Evolutionary conservation across 805 yeast genomes (phyloP).

Genomic region (Brettanomyces naardenensis): DNA sequence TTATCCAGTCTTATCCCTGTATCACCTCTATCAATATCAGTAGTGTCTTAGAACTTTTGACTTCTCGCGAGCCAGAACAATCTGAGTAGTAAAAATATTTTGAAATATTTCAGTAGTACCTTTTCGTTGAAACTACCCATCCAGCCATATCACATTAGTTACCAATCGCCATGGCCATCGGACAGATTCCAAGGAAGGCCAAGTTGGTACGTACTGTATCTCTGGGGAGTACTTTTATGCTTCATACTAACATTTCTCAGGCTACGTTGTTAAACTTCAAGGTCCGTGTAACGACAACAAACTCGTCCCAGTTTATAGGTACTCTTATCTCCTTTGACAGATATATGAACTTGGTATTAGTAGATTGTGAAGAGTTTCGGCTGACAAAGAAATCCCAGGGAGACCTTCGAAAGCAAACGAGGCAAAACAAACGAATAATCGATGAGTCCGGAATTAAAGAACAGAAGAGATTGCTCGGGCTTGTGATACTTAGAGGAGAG

Average conservation of each 20-base stretch:
- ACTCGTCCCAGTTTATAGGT: constrained; percentile 73
- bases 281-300: constrained; percentile 67
- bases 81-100: no score
- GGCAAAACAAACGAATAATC: constrained; percentile 7
- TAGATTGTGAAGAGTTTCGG: constrained; percentile 80
- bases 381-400: constrained; percentile 51
- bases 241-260: constrained; percentile 8
- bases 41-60: no score
- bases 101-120: no score
- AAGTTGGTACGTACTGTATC: constrained; percentile 29
- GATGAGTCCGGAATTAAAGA: constrained; percentile 38
- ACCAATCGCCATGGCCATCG: constrained; percentile 21
- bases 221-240: background rate
- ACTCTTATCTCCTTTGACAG: constrained; percentile 82
- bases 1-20: no score
- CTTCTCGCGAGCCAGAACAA: no score
- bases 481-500: constrained; percentile 82
- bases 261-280: constrained; percentile 69
- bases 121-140: no score
- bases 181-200: constrained; percentile 34
- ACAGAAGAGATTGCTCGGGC: constrained; percentile 72
- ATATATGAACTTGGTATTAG: constrained; percentile 77
- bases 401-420: constrained; percentile 20
- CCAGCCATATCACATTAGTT: no score
- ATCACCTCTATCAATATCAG: no score